A percentile compares a stretch with the other conserved stretches of the same genome.
Evolutionary conservation across 768 basidiomycete species (phyloP).

Genomic region (Boletus rufocinnamomeus): DNA sequence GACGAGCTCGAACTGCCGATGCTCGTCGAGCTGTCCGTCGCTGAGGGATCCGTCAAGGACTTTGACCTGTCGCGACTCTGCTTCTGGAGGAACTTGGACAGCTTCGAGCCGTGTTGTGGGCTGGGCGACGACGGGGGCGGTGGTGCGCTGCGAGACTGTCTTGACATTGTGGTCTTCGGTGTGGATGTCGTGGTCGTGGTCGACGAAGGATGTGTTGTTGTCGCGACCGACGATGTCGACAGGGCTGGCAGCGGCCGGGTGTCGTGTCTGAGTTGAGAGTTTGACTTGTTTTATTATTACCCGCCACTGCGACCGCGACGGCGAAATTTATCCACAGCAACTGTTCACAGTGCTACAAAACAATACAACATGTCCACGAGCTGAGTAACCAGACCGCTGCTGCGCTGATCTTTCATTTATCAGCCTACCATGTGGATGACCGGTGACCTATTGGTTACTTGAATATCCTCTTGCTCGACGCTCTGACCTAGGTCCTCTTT

Average conservation of each 20-base stretch:
- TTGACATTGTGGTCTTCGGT: conserved; percentile 42
- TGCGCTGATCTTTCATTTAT: conserved; percentile 1
- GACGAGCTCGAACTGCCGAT: conserved; percentile 47
- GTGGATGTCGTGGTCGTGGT: conserved; percentile 8
- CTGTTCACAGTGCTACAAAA: conserved; percentile 8
- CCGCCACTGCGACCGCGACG: conserved; percentile 17
- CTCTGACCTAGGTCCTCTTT: background rate
- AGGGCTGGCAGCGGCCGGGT: conserved; percentile 3
- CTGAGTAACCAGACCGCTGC: background rate
- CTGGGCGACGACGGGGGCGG: conserved; percentile 45
- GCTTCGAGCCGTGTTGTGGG: conserved; percentile 49
- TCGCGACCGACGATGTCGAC: conserved; percentile 23
- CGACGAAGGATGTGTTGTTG: conserved; percentile 16
- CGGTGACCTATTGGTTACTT: background rate
- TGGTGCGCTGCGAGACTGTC: conserved; percentile 45
- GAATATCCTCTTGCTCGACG: background rate
- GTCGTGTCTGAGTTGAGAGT: conserved; percentile 24
- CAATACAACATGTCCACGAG: background rate
- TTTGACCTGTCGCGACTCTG: conserved; percentile 60
- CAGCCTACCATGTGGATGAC: background rate
- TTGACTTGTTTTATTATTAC: conserved; percentile 33
- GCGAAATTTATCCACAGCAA: conserved; percentile 21
- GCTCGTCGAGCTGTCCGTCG: conserved; percentile 38
- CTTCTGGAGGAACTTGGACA: conserved; percentile 71
- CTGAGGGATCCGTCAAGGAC: conserved; percentile 45